These are phyloP conservation scores for Colletotrichum lentis DNA, from an alignment of 2,329 filamentous ascomycete species.

Conservation along the genomic window DNA sequence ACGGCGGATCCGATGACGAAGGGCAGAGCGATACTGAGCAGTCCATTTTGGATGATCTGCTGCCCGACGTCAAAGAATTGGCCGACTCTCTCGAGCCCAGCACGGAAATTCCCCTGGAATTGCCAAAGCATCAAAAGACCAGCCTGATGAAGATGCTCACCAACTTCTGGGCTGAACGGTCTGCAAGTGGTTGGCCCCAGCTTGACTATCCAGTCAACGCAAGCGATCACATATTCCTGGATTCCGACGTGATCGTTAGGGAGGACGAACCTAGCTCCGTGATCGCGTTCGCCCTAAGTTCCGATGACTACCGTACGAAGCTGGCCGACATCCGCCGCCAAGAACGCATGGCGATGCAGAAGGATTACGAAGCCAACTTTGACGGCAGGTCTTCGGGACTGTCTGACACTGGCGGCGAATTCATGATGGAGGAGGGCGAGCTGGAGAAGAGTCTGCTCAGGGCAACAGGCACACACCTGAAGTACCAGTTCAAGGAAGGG, in stretches of 20 bases:
- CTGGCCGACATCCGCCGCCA: conserved; percentile 66
- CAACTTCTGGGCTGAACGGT: conserved; percentile 98
- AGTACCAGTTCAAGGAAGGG: conserved; percentile 94
- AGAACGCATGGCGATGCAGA: conserved; percentile 39
- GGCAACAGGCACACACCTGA: conserved; percentile 88
- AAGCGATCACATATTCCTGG: conserved; percentile 94
- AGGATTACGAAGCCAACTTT: conserved; percentile 38
- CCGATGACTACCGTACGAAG: conserved; percentile 85
- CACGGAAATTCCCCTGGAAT: conserved; percentile 71
- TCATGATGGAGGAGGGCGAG: conserved; percentile 68
- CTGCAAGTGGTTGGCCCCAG: conserved; percentile 90
- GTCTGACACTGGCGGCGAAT: conserved; percentile 49
- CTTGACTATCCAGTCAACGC: conserved; percentile 90
- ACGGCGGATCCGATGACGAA: conserved; percentile 74
- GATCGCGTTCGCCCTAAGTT: conserved; percentile 90
- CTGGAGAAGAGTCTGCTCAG: conserved; percentile 87
- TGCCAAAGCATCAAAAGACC: conserved; percentile 91
- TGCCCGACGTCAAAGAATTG: conserved; percentile 69
- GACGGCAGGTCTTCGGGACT: conserved; percentile 45
- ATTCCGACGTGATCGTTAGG: conserved; percentile 95
- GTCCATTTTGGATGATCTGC: conserved; percentile 72
- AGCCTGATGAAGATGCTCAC: conserved; percentile 95
- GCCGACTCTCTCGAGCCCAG: conserved; percentile 69
- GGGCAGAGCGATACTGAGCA: conserved; percentile 76
- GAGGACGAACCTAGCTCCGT: conserved; percentile 98